Evolutionary conservation across 179 eudicot species (phyloP), one percentile per base, ranked within the genome.

Genomic region (Vitellaria paradoxa): DNA sequence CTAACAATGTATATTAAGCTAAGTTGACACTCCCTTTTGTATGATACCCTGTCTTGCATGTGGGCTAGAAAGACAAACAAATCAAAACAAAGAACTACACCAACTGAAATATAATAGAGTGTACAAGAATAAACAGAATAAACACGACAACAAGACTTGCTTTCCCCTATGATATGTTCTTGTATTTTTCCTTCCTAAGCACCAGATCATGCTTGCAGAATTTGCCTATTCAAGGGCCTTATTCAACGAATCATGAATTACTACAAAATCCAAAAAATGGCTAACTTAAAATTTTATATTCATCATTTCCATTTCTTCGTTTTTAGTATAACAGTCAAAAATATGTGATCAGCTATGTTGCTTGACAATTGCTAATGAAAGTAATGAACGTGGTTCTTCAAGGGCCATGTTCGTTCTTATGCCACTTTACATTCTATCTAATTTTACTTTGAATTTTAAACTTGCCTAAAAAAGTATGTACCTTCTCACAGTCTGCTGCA

Each of bases 401-500:
- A 70, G 13, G 42, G 15, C 46, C 47, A 3, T 49, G 66, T 65
- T 77, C 73, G 21, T 24, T 80, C 64, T 76, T 63, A 20, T 72
- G 45, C 66, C 62, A 61, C 49, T 57, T 53, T 53, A n/a, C 72
- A 11, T 37, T 14, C 61, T 20, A 24, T 20, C 21, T 21, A 70
- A 15, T 55, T 45, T 23, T 46, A 23, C 66, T 55, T 10, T 30
- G 57, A 42, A 74, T 50, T 73, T 68, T 9, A 14, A 20, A 23
- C 69, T 70, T 46, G 30, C 13, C 63, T 30, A 42, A 62, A 7
- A 18, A 57, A 30, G 26, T 42, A 7, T 21, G 37, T 7, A 24
- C 10, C 59, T 77, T 75, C 75, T 79, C 75, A 50, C 13, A 57
- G 52, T 50, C 72, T 81, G 24, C 57, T 47, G 52, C 9, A 70